A percentile compares a stretch with the other conserved stretches of the same genome.
These are phyloP conservation scores for Paxillus ammoniavirescens DNA, from an alignment of 768 basidiomycete genomes.

Conservation along the genomic window DNA sequence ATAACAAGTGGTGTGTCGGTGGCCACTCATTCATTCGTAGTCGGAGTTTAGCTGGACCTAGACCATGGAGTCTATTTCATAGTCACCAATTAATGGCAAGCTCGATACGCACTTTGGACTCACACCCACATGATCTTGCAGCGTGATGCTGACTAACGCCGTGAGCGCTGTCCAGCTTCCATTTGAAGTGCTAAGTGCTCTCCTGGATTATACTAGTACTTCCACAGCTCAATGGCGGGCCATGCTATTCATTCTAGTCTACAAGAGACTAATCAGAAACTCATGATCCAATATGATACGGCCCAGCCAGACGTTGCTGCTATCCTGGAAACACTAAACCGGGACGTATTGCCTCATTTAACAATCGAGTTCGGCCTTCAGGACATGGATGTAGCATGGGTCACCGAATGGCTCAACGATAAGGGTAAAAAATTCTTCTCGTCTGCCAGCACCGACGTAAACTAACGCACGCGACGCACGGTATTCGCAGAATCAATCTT, in stretches of 20 bases:
- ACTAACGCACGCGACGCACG: not conserved
- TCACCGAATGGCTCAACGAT: conserved; percentile 64
- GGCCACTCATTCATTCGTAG: too few relatives aligned
- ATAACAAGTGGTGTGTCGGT: too few relatives aligned
- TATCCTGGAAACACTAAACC: conserved; percentile 51
- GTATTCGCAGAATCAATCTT: conserved; percentile 47
- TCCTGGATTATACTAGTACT: not conserved
- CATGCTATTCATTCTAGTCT: conserved; percentile 37
- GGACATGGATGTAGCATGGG: conserved; percentile 47
- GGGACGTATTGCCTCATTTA: conserved; percentile 60
- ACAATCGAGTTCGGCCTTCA: conserved; percentile 55
- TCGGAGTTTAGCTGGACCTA: too few relatives aligned
- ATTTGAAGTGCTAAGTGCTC: too few relatives aligned
- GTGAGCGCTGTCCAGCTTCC: not conserved
- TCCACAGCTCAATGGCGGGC: conserved; percentile 1
- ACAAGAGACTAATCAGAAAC: conserved; percentile 43
- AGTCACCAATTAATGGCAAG: too few relatives aligned
- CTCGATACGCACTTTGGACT: too few relatives aligned
- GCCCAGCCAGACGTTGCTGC: conserved; percentile 45
- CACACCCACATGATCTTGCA: too few relatives aligned
- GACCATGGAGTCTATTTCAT: too few relatives aligned
- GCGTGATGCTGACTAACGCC: not conserved
- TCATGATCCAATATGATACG: conserved; percentile 50
- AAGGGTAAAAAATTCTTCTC: conserved; percentile 45
- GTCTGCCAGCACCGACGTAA: not conserved